Percentiles rank a stretch among this genome's conserved stretches.
phyloP scores from a whole-genome alignment of 139 green algal species.

The Tetradesmus lagerheimii region DNA sequence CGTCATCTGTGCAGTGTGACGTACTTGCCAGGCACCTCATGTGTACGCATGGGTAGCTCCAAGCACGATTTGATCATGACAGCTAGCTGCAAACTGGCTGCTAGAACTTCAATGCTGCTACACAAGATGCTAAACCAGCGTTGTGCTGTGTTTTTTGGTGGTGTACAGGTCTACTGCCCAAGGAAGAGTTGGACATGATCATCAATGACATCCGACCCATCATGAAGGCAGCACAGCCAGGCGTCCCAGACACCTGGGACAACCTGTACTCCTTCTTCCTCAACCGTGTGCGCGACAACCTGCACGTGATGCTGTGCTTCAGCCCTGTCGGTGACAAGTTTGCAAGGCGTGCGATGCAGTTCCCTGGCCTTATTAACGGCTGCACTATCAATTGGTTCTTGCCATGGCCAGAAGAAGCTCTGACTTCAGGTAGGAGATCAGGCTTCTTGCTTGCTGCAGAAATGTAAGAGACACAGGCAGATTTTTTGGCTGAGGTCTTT shows the following conservation, averaged over 20 bases:
- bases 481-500: too few species aligned
- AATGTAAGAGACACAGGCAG: too few species aligned
- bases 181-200: constrained; percentile 96
- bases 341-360: constrained; percentile 87
- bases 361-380: constrained; percentile 95
- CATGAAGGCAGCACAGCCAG: constrained; percentile 77
- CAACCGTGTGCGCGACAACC: constrained; percentile 89
- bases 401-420: constrained; percentile 78
- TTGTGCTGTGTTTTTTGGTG: constrained; percentile 66
- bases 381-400: constrained; percentile 97
- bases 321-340: constrained; percentile 94
- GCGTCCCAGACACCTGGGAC: constrained; percentile 89
- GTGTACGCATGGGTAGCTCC: not conserved
- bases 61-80: too few species aligned
- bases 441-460: too few species aligned
- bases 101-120: too few species aligned
- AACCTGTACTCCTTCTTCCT: constrained; percentile 96
- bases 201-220: constrained; percentile 91
- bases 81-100: too few species aligned
- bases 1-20: too few species aligned
- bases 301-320: constrained; percentile 96
- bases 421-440: constrained; percentile 55
- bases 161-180: constrained; percentile 88
- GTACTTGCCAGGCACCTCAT: not conserved
- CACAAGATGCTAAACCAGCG: not conserved